Conservation (phyloP, 768 basidiomycete genomes). For the Leccinum broughii region DNA sequence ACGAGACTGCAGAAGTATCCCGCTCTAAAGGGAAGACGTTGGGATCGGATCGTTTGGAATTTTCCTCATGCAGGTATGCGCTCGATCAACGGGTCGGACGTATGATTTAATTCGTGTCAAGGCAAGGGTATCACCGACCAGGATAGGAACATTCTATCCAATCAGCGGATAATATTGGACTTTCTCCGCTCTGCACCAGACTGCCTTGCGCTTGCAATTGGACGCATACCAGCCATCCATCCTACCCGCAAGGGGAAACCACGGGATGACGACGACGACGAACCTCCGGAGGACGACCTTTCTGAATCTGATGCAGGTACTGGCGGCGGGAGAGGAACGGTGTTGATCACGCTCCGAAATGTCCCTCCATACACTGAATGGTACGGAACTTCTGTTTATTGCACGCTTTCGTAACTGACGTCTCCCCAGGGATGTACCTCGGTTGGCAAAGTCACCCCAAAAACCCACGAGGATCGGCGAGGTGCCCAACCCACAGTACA, state of each 20-base stretch:
- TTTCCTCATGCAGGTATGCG: conserved; percentile 91
- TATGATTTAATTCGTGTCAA: conserved; percentile 28
- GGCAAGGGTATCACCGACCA: conserved; percentile 92
- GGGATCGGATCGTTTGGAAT: conserved; percentile 89
- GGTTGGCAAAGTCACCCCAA: conserved; percentile 74
- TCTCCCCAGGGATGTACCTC: conserved; percentile 65
- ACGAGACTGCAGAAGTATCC: conserved; percentile 63
- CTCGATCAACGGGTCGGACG: neutral
- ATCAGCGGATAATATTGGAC: conserved; percentile 79
- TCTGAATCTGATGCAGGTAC: conserved; percentile 20
- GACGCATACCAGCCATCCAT: conserved; percentile 49
- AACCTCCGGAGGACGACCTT: conserved; percentile 26
- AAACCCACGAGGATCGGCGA: conserved; percentile 45
- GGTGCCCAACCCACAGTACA: conserved; percentile 65
- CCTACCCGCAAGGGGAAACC: conserved; percentile 45
- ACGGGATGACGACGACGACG: conserved; percentile 43
- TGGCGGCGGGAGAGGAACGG: conserved; percentile 55
- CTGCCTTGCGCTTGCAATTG: conserved; percentile 48
- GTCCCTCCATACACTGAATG: conserved; percentile 86
- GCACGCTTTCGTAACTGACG: conserved; percentile 14
- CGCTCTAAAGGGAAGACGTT: conserved; percentile 57
- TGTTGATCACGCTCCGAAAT: conserved; percentile 86
- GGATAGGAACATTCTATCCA: conserved; percentile 87
- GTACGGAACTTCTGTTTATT: conserved; percentile 39
- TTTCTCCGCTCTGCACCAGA: conserved; percentile 76